Conservation (phyloP, 1,284 basidiomycete species). For the Moesziomyces sp. region DNA sequence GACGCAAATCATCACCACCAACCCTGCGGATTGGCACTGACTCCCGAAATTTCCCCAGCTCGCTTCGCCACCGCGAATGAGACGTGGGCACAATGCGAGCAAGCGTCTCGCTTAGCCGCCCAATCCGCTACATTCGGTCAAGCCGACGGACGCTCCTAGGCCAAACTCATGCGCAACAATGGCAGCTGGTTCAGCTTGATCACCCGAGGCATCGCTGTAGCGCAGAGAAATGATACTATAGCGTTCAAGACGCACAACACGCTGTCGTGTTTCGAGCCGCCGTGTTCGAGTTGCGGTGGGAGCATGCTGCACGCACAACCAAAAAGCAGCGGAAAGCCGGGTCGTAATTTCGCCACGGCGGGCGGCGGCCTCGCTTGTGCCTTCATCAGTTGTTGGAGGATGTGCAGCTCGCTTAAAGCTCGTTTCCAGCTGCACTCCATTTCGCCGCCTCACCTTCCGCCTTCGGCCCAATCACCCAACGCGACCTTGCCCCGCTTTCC, state of each 20-base stretch:
- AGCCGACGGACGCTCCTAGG: too few relatives aligned
- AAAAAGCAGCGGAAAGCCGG: too few relatives aligned
- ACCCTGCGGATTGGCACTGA: neutral
- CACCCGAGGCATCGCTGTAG: too few relatives aligned
- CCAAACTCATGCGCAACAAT: too few relatives aligned
- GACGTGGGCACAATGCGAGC: neutral
- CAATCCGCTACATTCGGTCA: neutral
- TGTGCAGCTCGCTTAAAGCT: conserved; percentile 14
- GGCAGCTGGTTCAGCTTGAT: too few relatives aligned
- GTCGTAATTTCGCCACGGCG: neutral
- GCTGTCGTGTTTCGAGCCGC: too few relatives aligned
- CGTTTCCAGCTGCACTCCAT: neutral
- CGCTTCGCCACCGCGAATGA: neutral
- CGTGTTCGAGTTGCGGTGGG: too few relatives aligned
- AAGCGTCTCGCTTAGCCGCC: neutral
- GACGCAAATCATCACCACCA: neutral
- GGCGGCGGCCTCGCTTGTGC: conserved; percentile 5
- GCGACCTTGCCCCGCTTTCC: conserved; percentile 14
- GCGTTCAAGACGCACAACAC: too few relatives aligned
- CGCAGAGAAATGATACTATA: too few relatives aligned
- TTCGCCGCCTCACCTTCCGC: neutral
- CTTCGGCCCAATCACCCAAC: neutral
- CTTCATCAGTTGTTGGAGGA: conserved; percentile 1
- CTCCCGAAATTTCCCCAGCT: neutral
- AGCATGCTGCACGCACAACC: too few relatives aligned